Conservation (phyloP, 2,329 filamentous ascomycete genomes). For the Anthostomella pinea region DNA sequence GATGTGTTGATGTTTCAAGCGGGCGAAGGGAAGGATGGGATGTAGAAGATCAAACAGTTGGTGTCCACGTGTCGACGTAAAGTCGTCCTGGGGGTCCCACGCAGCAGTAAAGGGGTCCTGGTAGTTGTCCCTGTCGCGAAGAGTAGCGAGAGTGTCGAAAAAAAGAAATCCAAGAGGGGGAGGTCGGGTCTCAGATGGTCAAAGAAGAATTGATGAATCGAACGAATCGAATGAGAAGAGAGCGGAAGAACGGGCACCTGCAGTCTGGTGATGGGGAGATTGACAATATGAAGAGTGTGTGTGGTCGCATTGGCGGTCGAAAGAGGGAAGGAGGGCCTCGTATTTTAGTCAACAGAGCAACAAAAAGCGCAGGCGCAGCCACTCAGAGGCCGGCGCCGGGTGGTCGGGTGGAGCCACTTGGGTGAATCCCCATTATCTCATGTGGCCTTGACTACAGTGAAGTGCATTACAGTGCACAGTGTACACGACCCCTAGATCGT, state of each 20-base stretch:
- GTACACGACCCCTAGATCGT: too few species aligned
- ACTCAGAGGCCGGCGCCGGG: neutral
- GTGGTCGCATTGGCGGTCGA: conserved; percentile 3
- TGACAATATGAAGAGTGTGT: conserved; percentile 2
- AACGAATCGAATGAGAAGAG: conserved; percentile 1
- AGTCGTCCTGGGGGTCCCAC: too few species aligned
- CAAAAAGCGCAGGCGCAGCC: conserved; percentile 1
- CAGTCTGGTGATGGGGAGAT: conserved; percentile 2
- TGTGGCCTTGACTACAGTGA: too few species aligned
- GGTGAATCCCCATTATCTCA: too few species aligned
- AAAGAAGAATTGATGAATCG: neutral
- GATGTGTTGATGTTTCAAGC: neutral
- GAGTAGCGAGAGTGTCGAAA: neutral
- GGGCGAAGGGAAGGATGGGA: neutral
- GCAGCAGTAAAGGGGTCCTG: too few species aligned
- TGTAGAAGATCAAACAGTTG: conserved; percentile 2
- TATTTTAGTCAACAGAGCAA: conserved; percentile 8
- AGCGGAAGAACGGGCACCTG: conserved; percentile 2
- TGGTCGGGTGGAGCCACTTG: neutral
- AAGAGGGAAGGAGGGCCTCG: conserved; percentile 3
- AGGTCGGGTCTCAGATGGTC: neutral
- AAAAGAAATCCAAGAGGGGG: neutral
- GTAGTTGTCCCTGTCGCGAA: too few species aligned
- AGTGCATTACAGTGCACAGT: too few species aligned
- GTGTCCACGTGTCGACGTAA: too few species aligned